Conservation (phyloP, 192 early-diverging fungal genomes). For the Diversispora epigaea region DNA sequence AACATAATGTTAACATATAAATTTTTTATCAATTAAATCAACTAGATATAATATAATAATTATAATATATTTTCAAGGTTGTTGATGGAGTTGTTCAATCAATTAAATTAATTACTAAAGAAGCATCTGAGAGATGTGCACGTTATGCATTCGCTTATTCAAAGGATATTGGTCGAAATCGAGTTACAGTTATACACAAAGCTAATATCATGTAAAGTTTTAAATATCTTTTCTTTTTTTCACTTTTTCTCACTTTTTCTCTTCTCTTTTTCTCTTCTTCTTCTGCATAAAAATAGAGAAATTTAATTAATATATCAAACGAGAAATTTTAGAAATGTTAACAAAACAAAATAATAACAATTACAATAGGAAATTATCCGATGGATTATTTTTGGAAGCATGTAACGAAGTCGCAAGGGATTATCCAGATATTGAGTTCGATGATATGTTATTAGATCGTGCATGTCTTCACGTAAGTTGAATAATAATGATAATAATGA, state of each 20-base stretch:
- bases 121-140: conserved; percentile 87
- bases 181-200: conserved; percentile 98
- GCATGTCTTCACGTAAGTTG: conserved; percentile 70
- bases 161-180: conserved; percentile 80
- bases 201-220: conserved; percentile 79
- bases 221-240: no score
- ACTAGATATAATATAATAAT: neutral
- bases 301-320: no score
- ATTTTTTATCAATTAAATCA: neutral
- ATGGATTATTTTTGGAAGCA: conserved; percentile 94
- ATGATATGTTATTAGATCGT: conserved; percentile 91
- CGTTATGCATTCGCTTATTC: conserved; percentile 97
- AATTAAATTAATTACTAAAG: conserved; percentile 98
- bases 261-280: no score
- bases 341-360: neutral
- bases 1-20: neutral
- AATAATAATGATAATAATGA: no score
- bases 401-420: conserved; percentile 89
- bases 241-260: no score
- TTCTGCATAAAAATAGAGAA: no score
- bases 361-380: conserved; percentile 74
- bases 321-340: neutral
- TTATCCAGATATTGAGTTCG: conserved; percentile 89
- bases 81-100: conserved; percentile 89
- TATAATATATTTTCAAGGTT: neutral